phyloP scores from a whole-genome alignment of 1,284 basidiomycete genomes.

The Trichosporon ovoides region DNA sequence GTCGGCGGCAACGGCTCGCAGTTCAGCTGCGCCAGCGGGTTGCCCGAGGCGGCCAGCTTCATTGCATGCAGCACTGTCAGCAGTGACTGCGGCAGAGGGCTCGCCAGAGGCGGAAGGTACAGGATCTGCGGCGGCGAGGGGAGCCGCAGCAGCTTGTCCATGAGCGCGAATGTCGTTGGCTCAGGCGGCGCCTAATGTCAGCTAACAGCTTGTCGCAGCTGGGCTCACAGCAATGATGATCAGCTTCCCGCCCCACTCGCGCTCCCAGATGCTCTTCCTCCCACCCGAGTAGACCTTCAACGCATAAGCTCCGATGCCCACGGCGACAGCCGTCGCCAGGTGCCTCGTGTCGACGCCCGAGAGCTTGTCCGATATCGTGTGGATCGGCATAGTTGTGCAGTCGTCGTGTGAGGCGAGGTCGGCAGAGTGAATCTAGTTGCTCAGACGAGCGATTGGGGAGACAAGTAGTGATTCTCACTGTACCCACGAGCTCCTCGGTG shows the following conservation, averaged over 20 bases:
- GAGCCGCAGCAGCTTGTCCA: slow-evolving; percentile 42
- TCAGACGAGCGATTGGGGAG: not conserved
- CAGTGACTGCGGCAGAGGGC: slow-evolving; percentile 40
- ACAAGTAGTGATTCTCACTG: too few species aligned
- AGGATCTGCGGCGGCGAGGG: slow-evolving; percentile 48
- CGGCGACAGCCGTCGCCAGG: slow-evolving; percentile 21
- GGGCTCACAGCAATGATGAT: slow-evolving; percentile 43
- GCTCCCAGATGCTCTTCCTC: slow-evolving; percentile 43
- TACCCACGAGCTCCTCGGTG: not conserved
- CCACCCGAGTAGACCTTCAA: slow-evolving; percentile 39
- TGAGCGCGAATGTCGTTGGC: slow-evolving; percentile 38
- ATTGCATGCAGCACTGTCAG: slow-evolving; percentile 45
- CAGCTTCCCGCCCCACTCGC: slow-evolving; percentile 49
- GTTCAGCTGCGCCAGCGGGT: slow-evolving; percentile 41
- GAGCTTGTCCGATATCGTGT: slow-evolving; percentile 24
- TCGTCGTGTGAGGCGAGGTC: not conserved
- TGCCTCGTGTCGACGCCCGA: slow-evolving; percentile 22
- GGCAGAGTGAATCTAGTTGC: not conserved
- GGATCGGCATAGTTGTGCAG: slow-evolving; percentile 31
- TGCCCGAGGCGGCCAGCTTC: slow-evolving; percentile 29
- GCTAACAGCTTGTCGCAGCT: not conserved
- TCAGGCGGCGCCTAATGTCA: slow-evolving; percentile 39
- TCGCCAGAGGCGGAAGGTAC: slow-evolving; percentile 40
- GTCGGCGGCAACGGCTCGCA: slow-evolving; percentile 44
- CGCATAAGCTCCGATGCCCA: slow-evolving; percentile 23